These are phyloP conservation scores for Dendrostoma leiphaemia DNA, from an alignment of 2,329 filamentous ascomycete genomes.

Conservation along the genomic window DNA sequence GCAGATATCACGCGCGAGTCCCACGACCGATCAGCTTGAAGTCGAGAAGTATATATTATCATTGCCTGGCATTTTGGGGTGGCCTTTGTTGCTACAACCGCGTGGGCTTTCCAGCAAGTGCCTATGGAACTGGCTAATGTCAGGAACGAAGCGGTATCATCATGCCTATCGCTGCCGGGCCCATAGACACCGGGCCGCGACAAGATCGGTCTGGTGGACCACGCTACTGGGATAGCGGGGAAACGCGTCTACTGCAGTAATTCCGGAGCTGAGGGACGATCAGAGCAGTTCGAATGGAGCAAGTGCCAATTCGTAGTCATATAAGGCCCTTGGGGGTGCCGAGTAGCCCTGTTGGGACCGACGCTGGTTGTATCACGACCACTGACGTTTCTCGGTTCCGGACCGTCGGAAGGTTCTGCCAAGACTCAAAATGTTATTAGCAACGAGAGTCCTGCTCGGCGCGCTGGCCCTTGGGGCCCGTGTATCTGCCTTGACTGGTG, in stretches of 20 bases:
- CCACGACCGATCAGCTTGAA: too few species aligned
- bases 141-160: background rate
- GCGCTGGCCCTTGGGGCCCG: conserved; percentile 6
- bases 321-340: background rate
- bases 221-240: conserved; percentile 5
- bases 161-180: conserved; percentile 4
- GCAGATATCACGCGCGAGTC: too few species aligned
- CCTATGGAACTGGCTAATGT: too few species aligned
- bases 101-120: too few species aligned
- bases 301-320: background rate
- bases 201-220: background rate
- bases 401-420: background rate
- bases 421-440: conserved; percentile 12
- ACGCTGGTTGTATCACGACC: too few species aligned
- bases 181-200: background rate
- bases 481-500: conserved; percentile 2
- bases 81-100: too few species aligned
- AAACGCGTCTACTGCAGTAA: conserved; percentile 11
- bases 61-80: too few species aligned
- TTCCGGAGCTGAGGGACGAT: too few species aligned
- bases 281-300: conserved; percentile 1
- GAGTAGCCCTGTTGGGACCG: too few species aligned
- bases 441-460: background rate
- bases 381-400: too few species aligned
- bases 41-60: too few species aligned